Percentiles rank a stretch among this genome's conserved stretches.
phyloP scores from a whole-genome alignment of 2,329 filamentous ascomycete genomes.

The Clarireedia homoeocarpa region DNA sequence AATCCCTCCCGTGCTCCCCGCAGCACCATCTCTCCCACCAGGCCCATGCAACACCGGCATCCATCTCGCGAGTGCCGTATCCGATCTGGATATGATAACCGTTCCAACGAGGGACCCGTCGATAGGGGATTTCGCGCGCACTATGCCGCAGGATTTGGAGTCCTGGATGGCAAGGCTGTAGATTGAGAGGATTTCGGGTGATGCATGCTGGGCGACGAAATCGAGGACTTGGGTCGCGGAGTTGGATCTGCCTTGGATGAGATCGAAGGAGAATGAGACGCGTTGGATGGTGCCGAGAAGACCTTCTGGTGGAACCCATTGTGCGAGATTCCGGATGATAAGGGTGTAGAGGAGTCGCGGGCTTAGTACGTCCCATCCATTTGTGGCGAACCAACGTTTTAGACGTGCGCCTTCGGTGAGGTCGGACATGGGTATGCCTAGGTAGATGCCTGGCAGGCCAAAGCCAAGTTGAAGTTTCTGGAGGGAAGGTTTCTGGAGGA shows the following conservation, averaged over 20 bases:
- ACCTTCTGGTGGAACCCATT: conserved; percentile 54
- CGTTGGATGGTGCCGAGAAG: conserved; percentile 48
- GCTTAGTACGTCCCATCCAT: conserved; percentile 74
- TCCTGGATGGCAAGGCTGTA: conserved; percentile 57
- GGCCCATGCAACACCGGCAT: conserved; percentile 43
- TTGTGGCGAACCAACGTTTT: conserved; percentile 78
- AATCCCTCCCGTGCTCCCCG: conserved; percentile 51
- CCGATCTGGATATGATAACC: conserved; percentile 55
- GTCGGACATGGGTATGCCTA: conserved; percentile 65
- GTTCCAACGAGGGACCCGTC: conserved; percentile 56
- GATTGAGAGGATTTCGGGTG: conserved; percentile 56
- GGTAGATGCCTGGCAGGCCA: conserved; percentile 75
- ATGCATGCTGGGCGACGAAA: conserved; percentile 51
- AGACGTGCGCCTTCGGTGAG: conserved; percentile 39
- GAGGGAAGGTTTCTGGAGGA: conserved; percentile 67
- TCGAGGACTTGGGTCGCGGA: conserved; percentile 49
- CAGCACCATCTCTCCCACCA: neutral
- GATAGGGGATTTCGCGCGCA: conserved; percentile 54
- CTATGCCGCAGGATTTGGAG: conserved; percentile 53
- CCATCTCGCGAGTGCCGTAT: conserved; percentile 50
- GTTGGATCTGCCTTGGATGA: conserved; percentile 57
- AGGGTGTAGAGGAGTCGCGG: conserved; percentile 57
- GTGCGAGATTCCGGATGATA: conserved; percentile 49
- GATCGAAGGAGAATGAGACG: conserved; percentile 50
- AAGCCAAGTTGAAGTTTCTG: conserved; percentile 77